These are phyloP conservation scores for Petunia axillaris DNA, from an alignment of 257 asterid genomes.

Conservation along the genomic window DNA sequence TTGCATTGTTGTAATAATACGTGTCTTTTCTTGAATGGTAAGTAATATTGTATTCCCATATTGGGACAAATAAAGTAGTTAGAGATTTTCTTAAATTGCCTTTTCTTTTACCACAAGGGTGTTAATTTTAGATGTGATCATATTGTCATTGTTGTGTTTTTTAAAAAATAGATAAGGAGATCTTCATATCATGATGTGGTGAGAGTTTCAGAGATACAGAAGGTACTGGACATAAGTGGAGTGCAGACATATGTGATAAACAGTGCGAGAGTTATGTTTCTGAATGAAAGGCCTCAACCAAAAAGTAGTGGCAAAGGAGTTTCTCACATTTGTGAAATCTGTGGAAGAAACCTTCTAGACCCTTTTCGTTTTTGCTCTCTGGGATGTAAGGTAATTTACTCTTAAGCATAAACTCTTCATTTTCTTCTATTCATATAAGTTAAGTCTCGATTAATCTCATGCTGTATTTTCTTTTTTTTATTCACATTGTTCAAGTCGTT, in stretches of 20 bases:
- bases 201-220: constrained; percentile 90
- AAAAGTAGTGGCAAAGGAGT: constrained; percentile 66
- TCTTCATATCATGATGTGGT: constrained; percentile 98
- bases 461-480: too few relatives aligned
- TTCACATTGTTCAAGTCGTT: too few relatives aligned
- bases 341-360: constrained; percentile 87
- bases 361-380: constrained; percentile 87
- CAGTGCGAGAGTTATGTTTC: constrained; percentile 92
- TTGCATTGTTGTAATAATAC: background rate
- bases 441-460: too few relatives aligned
- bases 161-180: constrained; percentile 66
- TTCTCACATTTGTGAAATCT: constrained; percentile 80
- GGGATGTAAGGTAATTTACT: constrained; percentile 79
- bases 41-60: background rate
- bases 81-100: too few relatives aligned
- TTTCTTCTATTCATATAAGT: background rate
- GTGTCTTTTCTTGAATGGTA: background rate
- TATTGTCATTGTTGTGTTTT: background rate
- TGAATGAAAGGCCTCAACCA: constrained; percentile 92
- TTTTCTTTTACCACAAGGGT: background rate
- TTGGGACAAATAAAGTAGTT: background rate
- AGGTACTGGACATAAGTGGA: constrained; percentile 81
- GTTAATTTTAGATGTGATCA: background rate
- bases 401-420: too few relatives aligned
- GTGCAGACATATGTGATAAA: constrained; percentile 93